Base-by-base conservation (phyloP, 257 asterid species). In the Haberlea rhodopensis region DNA sequence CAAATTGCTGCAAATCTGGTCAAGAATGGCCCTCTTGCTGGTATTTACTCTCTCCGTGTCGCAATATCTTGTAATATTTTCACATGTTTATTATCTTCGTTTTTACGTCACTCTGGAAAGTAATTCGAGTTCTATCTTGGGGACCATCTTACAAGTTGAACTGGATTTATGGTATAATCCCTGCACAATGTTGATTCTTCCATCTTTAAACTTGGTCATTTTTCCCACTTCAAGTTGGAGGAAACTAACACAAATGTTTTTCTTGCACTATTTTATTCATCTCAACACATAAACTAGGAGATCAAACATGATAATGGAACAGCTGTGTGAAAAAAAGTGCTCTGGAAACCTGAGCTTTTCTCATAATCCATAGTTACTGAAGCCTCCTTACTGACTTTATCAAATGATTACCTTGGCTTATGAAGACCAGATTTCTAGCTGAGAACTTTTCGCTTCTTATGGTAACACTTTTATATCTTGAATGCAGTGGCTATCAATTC, bases 1-100 rank as follows among this genome's bases (percentile, higher is more conserved):
- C 97, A 90, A 79, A 87, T 87, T 62, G 95, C 96, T 55, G 97
- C 97, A 25, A 90, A 90, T 72, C 90, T 90, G 53, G 96, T 87
- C 56, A 85, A 87, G 71, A 84, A 82, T 63, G 96, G 96, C 40
- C 97, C 97, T 51, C 96, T 90, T 67, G 97, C 97, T 62, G 95
- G 97, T 89, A 74, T 34, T 16, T 73, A 4, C 16, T 57, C 68
- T 65, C 57, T 57, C 70, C 63, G n/a, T 53, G 5, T 32, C 59
- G 8, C 19, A 32, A 27, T 27, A 40, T 34, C 31, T 8, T n/a
- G n/a, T 57, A 13, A 7, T 53, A 7, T 20, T 1, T 6, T 20
- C 2, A 25, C 34, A 5, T 22, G 1, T 29, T 29, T 29, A 29
- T 3, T 29, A 2, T 29, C 7, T 29, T 5, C 34, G 3, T 8